phyloP scores from a whole-genome alignment of 768 basidiomycete species.

The Krasilnikovozyma curviuscula region DNA sequence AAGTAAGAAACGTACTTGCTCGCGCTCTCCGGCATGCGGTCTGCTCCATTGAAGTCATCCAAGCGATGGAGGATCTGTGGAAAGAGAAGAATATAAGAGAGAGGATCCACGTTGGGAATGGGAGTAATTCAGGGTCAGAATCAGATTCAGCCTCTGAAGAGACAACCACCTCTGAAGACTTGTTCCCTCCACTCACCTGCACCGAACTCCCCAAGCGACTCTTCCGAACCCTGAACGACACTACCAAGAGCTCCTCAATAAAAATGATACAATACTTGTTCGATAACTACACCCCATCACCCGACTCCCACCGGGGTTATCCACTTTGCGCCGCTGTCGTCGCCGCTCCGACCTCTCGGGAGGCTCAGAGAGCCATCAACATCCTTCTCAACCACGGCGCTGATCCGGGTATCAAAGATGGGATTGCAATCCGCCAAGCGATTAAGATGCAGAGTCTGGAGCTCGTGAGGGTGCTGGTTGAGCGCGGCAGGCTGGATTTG shows the following conservation, averaged over 20 bases:
- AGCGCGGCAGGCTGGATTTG: conserved; percentile 28
- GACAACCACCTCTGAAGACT: background rate
- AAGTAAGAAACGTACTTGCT: conserved; percentile 13
- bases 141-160: background rate
- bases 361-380: too few species aligned
- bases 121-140: too few species aligned
- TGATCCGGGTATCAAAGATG: conserved; percentile 42
- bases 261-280: conserved; percentile 22
- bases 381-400: conserved; percentile 50
- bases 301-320: conserved; percentile 60
- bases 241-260: conserved; percentile 3
- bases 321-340: conserved; percentile 61
- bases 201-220: conserved; percentile 43
- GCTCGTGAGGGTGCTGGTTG: conserved; percentile 58
- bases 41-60: conserved; percentile 18
- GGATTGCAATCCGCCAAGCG: conserved; percentile 53
- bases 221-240: conserved; percentile 35
- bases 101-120: too few species aligned
- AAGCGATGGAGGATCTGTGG: conserved; percentile 19
- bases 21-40: conserved; percentile 21
- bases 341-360: conserved; percentile 3
- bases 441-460: conserved; percentile 47
- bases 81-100: conserved; percentile 3
- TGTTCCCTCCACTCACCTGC: conserved; percentile 9
- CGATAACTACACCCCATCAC: conserved; percentile 30